Evolutionary conservation across 2,329 filamentous ascomycete genomes (phyloP).

Genomic region (Sporothrix inflata): DNA sequence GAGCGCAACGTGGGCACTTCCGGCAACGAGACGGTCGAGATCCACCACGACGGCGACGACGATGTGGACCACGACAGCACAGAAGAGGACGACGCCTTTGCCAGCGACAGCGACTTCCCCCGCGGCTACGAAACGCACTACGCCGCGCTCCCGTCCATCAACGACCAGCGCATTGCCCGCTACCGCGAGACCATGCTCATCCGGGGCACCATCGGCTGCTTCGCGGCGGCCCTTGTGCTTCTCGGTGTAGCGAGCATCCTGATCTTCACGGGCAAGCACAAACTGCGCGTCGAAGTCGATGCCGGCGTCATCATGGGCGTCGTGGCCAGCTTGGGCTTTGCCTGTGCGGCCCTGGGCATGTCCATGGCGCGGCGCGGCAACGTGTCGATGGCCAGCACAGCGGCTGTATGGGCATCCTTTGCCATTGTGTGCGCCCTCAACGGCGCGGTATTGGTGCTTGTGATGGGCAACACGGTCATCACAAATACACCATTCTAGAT

Average conservation of each 20-base stretch:
- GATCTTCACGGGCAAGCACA: constrained; percentile 68
- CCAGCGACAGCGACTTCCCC: constrained; percentile 50
- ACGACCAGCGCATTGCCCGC: constrained; percentile 53
- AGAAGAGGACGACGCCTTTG: constrained; percentile 46
- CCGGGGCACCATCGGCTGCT: constrained; percentile 56
- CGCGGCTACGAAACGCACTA: constrained; percentile 59
- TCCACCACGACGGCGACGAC: constrained; percentile 30
- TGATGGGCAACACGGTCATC: constrained; percentile 46
- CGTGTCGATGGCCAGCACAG: constrained; percentile 48
- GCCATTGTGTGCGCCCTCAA: constrained; percentile 52
- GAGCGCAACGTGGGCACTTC: neutral
- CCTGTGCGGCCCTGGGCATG: constrained; percentile 63
- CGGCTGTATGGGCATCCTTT: constrained; percentile 51
- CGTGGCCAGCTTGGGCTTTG: constrained; percentile 66
- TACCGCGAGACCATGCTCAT: constrained; percentile 61
- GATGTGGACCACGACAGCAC: constrained; percentile 43
- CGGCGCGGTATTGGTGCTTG: constrained; percentile 56
- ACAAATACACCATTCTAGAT: neutral
- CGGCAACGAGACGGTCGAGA: neutral
- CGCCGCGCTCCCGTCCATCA: constrained; percentile 55
- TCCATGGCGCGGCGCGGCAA: constrained; percentile 56
- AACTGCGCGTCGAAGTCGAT: constrained; percentile 71
- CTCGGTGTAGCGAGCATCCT: constrained; percentile 67
- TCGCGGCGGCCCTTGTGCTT: constrained; percentile 64
- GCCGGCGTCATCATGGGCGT: constrained; percentile 72